Conservation (phyloP, 768 basidiomycete species). For the Hypholoma fasciculare region DNA sequence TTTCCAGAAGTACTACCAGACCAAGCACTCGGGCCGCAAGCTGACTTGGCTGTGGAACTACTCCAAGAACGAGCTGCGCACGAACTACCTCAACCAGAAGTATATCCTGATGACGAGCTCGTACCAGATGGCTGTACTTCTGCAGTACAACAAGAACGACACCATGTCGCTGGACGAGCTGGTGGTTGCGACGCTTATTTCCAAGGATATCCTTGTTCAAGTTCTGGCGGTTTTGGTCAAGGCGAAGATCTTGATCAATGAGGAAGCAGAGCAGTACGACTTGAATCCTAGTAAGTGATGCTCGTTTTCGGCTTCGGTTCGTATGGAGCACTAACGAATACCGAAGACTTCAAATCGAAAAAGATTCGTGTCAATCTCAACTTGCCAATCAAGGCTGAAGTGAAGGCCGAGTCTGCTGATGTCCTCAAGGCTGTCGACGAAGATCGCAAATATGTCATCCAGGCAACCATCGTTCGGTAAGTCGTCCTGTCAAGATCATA, state of each 20-base stretch:
- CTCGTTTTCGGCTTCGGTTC: background rate
- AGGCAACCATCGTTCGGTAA: slow-evolving; percentile 88
- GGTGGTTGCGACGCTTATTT: slow-evolving; percentile 73
- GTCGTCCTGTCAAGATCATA: slow-evolving; percentile 12
- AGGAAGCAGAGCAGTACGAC: slow-evolving; percentile 89
- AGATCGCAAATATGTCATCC: slow-evolving; percentile 95
- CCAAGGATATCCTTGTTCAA: slow-evolving; percentile 78
- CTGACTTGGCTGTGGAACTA: slow-evolving; percentile 99
- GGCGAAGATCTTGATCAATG: slow-evolving; percentile 86
- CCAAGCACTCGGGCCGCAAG: slow-evolving; percentile 93
- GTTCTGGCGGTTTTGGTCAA: slow-evolving; percentile 75
- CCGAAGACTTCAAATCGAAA: slow-evolving; percentile 84
- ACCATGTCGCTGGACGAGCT: slow-evolving; percentile 83
- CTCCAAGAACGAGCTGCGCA: slow-evolving; percentile 94
- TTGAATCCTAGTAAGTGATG: slow-evolving; percentile 66
- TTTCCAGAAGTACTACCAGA: slow-evolving; percentile 93
- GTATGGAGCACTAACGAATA: background rate
- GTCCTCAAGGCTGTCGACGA: slow-evolving; percentile 95
- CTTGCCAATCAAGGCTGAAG: slow-evolving; percentile 91
- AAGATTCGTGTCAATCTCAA: slow-evolving; percentile 93
- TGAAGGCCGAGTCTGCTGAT: slow-evolving; percentile 86
- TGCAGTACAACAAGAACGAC: slow-evolving; percentile 94
- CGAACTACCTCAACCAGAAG: slow-evolving; percentile 92
- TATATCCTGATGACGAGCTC: slow-evolving; percentile 97
- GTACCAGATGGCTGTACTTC: slow-evolving; percentile 94